Conservation (phyloP, 2,329 filamentous ascomycete species). For the Cercospora sojina region DNA sequence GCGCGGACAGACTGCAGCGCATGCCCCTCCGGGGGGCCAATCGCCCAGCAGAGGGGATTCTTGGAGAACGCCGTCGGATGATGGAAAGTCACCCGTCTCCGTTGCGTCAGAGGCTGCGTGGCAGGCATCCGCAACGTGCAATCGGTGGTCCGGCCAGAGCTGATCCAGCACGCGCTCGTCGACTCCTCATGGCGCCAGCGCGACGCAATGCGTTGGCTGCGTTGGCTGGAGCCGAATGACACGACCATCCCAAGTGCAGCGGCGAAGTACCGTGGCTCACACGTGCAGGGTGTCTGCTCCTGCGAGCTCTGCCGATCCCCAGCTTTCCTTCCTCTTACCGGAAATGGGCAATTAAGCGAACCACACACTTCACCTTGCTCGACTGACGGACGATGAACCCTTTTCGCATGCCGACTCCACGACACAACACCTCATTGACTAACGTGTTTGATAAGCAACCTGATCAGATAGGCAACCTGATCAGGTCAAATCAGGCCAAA, state of each 20-base stretch:
- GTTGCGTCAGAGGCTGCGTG: not conserved
- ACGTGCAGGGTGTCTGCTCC: not conserved
- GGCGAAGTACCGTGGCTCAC: not conserved
- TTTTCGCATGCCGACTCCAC: not conserved
- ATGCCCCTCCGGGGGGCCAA: not conserved
- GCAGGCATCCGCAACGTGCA: not conserved
- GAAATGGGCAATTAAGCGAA: not conserved
- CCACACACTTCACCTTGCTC: not conserved
- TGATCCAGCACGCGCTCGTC: not conserved
- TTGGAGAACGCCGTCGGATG: too few species aligned
- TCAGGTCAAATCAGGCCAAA: too few species aligned
- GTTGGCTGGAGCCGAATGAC: not conserved
- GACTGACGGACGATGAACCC: not conserved
- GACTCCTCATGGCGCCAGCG: not conserved
- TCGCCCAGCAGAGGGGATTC: not conserved
- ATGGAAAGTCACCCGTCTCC: not conserved
- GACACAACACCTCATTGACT: not conserved
- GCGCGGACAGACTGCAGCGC: not conserved
- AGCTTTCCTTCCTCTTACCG: not conserved
- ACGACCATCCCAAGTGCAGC: not conserved
- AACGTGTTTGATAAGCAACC: too few species aligned
- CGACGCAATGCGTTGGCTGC: not conserved
- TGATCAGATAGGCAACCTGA: too few species aligned
- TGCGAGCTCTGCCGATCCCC: not conserved
- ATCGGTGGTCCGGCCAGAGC: not conserved